phyloP scores from a whole-genome alignment of 202 grass and related monocot genomes.

The Zoysia matrella region DNA sequence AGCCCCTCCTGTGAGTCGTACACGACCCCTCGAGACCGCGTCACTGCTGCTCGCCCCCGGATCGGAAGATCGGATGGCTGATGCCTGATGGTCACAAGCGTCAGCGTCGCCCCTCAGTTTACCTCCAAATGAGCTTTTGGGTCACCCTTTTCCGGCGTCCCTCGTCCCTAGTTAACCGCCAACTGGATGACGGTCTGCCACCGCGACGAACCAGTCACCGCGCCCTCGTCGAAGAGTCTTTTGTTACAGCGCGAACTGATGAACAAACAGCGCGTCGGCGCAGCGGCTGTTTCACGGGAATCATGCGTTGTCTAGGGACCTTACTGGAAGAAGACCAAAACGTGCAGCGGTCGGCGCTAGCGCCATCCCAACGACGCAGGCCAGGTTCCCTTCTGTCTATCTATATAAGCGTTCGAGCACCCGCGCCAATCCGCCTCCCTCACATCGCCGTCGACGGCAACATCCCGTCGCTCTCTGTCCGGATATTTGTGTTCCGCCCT shows the following conservation, averaged over 20 bases:
- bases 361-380: too few relatives aligned
- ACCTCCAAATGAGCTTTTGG: too few relatives aligned
- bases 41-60: background rate
- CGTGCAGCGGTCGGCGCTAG: background rate
- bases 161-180: too few relatives aligned
- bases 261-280: background rate
- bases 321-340: background rate
- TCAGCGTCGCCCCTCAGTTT: too few relatives aligned
- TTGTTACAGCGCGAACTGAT: background rate
- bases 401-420: conserved; percentile 47
- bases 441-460: background rate
- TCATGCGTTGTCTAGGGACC: background rate
- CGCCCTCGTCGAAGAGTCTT: too few relatives aligned
- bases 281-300: background rate
- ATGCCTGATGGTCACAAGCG: background rate
- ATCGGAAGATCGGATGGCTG: too few relatives aligned
- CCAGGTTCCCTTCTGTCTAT: background rate
- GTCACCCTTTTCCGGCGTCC: too few relatives aligned
- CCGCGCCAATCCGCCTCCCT: background rate
- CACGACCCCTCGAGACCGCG: conserved; percentile 34
- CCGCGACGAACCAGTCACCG: too few relatives aligned
- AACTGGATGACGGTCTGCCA: too few relatives aligned
- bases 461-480: background rate
- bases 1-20: background rate
- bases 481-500: conserved; percentile 47